A percentile compares a stretch with the other conserved stretches of the same genome.
These are phyloP conservation scores for Ceratocystis ficicola DNA, from an alignment of 2,329 filamentous ascomycete genomes.

Conservation along the genomic window DNA sequence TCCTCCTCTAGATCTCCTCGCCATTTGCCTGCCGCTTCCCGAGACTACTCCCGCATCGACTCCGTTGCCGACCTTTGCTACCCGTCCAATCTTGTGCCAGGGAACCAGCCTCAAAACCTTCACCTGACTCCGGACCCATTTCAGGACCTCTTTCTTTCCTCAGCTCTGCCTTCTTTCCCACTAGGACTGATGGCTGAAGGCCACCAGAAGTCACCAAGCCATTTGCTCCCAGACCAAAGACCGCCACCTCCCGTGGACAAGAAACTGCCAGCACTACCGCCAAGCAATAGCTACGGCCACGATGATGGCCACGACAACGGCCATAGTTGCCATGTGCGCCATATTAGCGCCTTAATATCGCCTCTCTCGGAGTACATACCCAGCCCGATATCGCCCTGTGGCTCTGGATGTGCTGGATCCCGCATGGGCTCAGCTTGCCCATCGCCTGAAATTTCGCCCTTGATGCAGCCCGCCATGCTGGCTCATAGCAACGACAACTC, in stretches of 20 bases:
- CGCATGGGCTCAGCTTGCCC: background rate
- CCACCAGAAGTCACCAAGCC: background rate
- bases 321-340: background rate
- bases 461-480: background rate
- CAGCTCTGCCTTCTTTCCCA: background rate
- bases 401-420: background rate
- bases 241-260: background rate
- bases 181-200: background rate
- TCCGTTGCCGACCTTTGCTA: background rate
- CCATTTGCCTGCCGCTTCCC: background rate
- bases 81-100: background rate
- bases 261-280: background rate
- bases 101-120: background rate
- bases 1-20: background rate
- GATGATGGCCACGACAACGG: background rate
- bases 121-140: background rate
- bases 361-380: slow-evolving; percentile 5
- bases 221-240: background rate
- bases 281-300: background rate
- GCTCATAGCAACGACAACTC: background rate
- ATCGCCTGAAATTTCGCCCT: background rate
- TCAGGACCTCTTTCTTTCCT: background rate
- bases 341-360: background rate
- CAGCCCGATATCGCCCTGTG: background rate
- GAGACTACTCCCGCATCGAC: background rate